Evolutionary conservation across 768 basidiomycete species (phyloP), one percentile per base, ranked within the genome.

Genomic region (Lyophyllum shimeji): DNA sequence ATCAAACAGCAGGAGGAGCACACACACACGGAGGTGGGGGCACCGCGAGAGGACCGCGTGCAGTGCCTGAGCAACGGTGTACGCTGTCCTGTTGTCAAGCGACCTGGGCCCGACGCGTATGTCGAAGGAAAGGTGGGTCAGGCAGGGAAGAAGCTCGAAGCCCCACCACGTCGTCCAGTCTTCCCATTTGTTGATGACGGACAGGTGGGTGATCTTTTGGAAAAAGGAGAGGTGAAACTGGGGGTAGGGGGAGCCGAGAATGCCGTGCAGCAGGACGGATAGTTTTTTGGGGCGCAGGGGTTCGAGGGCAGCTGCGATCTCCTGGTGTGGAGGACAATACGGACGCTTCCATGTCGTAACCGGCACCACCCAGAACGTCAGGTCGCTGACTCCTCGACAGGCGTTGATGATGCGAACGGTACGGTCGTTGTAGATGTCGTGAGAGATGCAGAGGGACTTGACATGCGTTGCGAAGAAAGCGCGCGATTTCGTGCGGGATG

Each of bases 151-250:
- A 2, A 61, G 52, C 2, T 64, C 63, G 46, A 66, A 66, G n/a
- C 64, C 69, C 2, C 64, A 56, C 74, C 75, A 78, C 0, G 67
- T 59, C 5, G 68, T 69, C 76, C 76, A 78, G 8, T 77, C 74
- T 37, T 76, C 72, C 76, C 76, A 78, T 57, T 63, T 67, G 56
- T 77, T 75, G 17, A 71, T 63, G 25, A 78, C 66, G 1, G 72
- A 70, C 12, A 78, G 67, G 55, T 76, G 75, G 0, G 75, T 76
- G 13, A 76, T 64, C 13, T 55, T 52, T 52, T 66, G 61, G 60
- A 76, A 76, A 58, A 76, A 70, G 3, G 70, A 64, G 3, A 65
- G 57, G 18, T 62, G 60, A 42, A 75, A 65, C 42, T 57, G 55
- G 5, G 66, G 64, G 55, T 61, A 53, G 11, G 60, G 62, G 9